Base-by-base conservation (phyloP, 768 basidiomycete genomes). In the Boletus sensibilis region DNA sequence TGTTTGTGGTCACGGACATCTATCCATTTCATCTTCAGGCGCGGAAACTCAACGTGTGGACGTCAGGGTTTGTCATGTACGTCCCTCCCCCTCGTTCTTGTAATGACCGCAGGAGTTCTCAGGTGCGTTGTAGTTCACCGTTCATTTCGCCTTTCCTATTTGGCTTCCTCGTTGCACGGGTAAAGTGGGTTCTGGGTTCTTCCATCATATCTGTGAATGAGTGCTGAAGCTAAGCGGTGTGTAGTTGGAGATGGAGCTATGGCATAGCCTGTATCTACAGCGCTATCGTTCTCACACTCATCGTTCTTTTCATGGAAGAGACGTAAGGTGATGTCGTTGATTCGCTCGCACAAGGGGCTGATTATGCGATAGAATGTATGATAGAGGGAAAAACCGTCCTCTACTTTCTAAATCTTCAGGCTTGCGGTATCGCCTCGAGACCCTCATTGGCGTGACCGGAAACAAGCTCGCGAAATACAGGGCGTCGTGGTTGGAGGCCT, bases 21-120 rank as follows among this genome's bases (percentile, higher is more conserved):
- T 82, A 73, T 61, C 81, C 81, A 4, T 83, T 82, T 67, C 81
- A 82, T 53, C 71, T 79, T 13, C 81, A 82, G 55, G 80, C 79
- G 4, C 72, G 77, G 25, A 81, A 79, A 69, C 69, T 81, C 25
- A 81, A 79, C 53, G 50, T 80, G 25, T 82, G 81, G 82, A 81
- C 82, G 1, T 72, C 78, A 56, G 82, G 81, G 1, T 81, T 81
- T 65, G 71, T 84, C 49, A 59, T 70, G 71, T 14, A 84, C 82
- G 11, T 84, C 84, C 74, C 62, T 82, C 11, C 5, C 8, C 20
- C 9, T 29, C 73, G 25, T 74, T 73, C 12, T 18, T 20, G 3
- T 70, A 68, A 3, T 69, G 64, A 62, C 53, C 68, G 1, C 65
- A 60, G 1, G 35, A 2, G 52, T 52, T 51, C 52, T 53, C 21